Evolutionary conservation across 192 early-diverging fungal genomes (phyloP), one percentile per base, ranked within the genome.

Genomic region (Rhizoclosmatium sp.): DNA sequence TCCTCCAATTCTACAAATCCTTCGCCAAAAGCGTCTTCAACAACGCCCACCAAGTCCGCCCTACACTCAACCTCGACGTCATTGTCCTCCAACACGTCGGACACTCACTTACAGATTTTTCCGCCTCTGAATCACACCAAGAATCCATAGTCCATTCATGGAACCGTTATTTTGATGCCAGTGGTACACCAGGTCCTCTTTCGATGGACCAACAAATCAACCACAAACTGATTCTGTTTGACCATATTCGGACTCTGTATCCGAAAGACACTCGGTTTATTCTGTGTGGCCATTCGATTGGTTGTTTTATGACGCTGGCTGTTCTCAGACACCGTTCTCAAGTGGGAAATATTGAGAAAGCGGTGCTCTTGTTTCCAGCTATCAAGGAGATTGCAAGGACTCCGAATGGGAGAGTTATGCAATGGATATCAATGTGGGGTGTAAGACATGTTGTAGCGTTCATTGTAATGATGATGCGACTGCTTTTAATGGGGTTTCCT

Each of bases 331-430:
- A 85, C 54, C 85, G 91, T 4, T 90, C 93, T 12, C 31, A 31
- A 31, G 31, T 31, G 31, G 78, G 88, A 54, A 85, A 86, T 23
- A 90, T 96, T 23, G 80, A 83, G 48, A 89, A 88, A 14, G 68
- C 93, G 3, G 89, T 94, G 71, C 81, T 82, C 0, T 82, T 97
- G 64, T 97, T 96, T 74, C 96, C 96, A 16, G 93, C 95, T 1
- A 77, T 97, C 10, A 91, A 91, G 31, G 80, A 90, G 23, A 95
- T 97, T 59, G 91, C 88, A 1, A 79, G 87, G 21, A 94, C 93
- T 21, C 93, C 94, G 0, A 91, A 92, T 12, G 96, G 94, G 12
- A 85, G 84, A 10, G 44, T 62, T 49, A 73, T 82, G 21, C 10
- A 59, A 7, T 51, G 39, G 9, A 45, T 81, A 4, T 68, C 72